Evolutionary conservation across 2,329 filamentous ascomycete genomes (phyloP).

Genomic region (Boeremia exigua): DNA sequence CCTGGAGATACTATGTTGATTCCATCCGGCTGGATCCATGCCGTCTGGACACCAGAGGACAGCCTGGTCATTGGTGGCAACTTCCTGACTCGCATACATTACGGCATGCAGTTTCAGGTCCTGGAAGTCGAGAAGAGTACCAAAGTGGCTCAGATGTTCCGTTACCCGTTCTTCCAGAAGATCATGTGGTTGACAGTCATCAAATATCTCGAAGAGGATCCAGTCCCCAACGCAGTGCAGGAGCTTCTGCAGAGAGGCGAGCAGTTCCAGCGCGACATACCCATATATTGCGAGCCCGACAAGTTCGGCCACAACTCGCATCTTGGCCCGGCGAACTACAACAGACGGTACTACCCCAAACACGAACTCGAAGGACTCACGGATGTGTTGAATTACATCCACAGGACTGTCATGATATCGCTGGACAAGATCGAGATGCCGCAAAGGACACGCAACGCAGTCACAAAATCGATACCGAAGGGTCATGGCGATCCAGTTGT

Average conservation of each 20-base stretch:
- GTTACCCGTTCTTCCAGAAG: conserved; percentile 72
- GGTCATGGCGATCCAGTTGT: conserved; percentile 66
- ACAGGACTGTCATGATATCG: conserved; percentile 67
- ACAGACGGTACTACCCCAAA: conserved; percentile 67
- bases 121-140: conserved; percentile 71
- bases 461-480: conserved; percentile 69
- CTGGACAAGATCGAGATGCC: conserved; percentile 67
- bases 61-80: conserved; percentile 75
- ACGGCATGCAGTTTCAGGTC: conserved; percentile 70
- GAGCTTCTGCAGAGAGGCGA: conserved; percentile 63
- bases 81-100: conserved; percentile 70
- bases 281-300: conserved; percentile 65
- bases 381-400: conserved; percentile 66
- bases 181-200: conserved; percentile 72
- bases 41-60: conserved; percentile 73
- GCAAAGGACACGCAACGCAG: conserved; percentile 63
- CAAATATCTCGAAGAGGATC: conserved; percentile 68
- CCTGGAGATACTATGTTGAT: conserved; percentile 75
- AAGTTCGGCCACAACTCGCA: conserved; percentile 59
- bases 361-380: conserved; percentile 66
- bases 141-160: conserved; percentile 68
- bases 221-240: conserved; percentile 63
- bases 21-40: conserved; percentile 74
- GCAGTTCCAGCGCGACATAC: conserved; percentile 61
- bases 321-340: conserved; percentile 60